Evolutionary conservation across 495 filamentous ascomycete species (phyloP).

Genomic region (Bacidia rubella): DNA sequence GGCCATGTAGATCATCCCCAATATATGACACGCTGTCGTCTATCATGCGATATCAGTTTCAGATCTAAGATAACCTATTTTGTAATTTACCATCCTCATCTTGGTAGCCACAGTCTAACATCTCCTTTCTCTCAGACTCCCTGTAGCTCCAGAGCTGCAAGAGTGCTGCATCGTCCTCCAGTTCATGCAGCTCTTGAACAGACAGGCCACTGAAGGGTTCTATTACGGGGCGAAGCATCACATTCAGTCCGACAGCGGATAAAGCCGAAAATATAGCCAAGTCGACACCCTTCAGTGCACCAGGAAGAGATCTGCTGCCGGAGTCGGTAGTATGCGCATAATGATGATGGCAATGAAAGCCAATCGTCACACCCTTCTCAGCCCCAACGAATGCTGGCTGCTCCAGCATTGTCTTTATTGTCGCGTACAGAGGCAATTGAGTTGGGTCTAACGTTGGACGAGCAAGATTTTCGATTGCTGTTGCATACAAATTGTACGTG

Average conservation of each 20-base stretch:
- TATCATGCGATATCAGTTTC: not conserved
- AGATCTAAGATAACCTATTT: not conserved
- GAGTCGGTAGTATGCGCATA: constrained; percentile 22
- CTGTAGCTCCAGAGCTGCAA: not conserved
- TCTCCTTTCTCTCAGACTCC: not conserved
- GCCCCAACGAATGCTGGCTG: not conserved
- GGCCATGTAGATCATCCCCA: not conserved
- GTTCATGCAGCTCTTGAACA: not conserved
- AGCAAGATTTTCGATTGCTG: not conserved
- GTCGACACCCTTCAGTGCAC: constrained; percentile 21
- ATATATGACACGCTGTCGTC: not conserved
- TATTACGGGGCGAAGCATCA: not conserved
- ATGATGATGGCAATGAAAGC: constrained; percentile 25
- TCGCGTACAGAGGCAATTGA: not conserved
- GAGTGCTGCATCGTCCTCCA: not conserved
- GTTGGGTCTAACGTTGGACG: not conserved
- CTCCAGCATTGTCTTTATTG: not conserved
- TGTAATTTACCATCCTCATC: not conserved
- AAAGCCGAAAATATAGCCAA: constrained; percentile 11
- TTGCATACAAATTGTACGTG: constrained; percentile 43
- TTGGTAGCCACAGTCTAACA: not conserved
- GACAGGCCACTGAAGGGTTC: not conserved
- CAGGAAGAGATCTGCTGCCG: constrained; percentile 9
- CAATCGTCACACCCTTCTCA: constrained; percentile 8
- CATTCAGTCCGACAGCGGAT: not conserved